Evolutionary conservation across 768 basidiomycete species (phyloP), one percentile per base, ranked within the genome.

Genomic region (Pleurotus salmoneostramineus): DNA sequence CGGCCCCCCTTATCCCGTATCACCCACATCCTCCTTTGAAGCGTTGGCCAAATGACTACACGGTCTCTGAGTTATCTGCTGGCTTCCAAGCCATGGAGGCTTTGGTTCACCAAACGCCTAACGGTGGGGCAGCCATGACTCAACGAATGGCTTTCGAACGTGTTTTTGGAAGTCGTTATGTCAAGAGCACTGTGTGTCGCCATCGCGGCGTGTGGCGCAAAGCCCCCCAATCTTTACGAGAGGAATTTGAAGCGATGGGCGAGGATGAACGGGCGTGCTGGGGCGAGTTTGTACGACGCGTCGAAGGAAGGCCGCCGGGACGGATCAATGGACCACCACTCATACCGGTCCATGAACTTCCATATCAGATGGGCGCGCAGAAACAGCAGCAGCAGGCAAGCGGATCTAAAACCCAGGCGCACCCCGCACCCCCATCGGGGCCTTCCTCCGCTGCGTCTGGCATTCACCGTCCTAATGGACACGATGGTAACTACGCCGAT

Each of bases 41-140:
- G 65, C 82, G 85, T 11, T 89, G 88, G 88, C 88, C 88, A 36
- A 88, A 88, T 64, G 88, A 89, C 70, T 88, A 86, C 66, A 84
- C 83, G 6, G 87, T 89, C 17, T 78, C 76, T 50, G 87, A 89
- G 66, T 74, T 89, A 57, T 78, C 85, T 1, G 65, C 69, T 1
- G 87, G 88, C 1, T 87, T 89, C 67, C 76, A 58, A 32, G 59
- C 35, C 7, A 78, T 79, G 77, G 78, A 79, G 66, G 65, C 58
- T 43, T 77, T 70, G 61, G 74, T 68, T 34, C 68, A 72, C 0
- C 72, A 72, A 34, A 70, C 72, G 7, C 70, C 74, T 4, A 58
- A 58, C 34, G 56, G 56, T 10, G 47, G 45, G 6, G 56, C 47
- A 3, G 63, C 68, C 6, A 74, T 83, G 63, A 88, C 84, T 3